Base-by-base conservation (phyloP, 352 stramenopile genomes). In the Pythium insidiosum region DNA sequence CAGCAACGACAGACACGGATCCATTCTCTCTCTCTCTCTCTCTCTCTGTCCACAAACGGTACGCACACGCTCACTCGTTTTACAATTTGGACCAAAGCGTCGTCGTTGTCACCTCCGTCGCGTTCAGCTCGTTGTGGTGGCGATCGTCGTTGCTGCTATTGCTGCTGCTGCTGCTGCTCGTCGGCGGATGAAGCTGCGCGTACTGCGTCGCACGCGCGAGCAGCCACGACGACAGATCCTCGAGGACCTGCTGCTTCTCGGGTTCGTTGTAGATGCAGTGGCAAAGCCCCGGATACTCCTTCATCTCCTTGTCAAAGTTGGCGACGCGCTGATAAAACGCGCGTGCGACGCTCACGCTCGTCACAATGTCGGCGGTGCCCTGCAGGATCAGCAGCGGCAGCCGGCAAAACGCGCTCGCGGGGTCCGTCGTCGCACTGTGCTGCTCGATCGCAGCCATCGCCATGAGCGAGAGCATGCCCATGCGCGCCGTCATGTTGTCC, bases 181-280 rank as follows among this genome's bases (percentile, higher is more conserved):
- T n/a, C n/a, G n/a, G n/a, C n/a, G n/a, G n/a, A n/a, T n/a, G n/a
- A 38, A 54, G 15, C 9, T 36, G 6, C 22, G 47, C 45, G 29
- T 29, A 21, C 19, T 50, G 41, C 7, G 38, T 44, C 24, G 39
- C 37, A 13, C 48, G 53, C 12, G 42, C 26, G 6, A 53, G 7
- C 25, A 66, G 48, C 58, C 73, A 85, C 5, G 58, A 47, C n/a
- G 50, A 53, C 16, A 78, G 34, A 43, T 80, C 62, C 6, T 63
- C 42, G 15, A 83, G 35, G 16, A 85, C 73, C 4, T 71, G 58
- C 16, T 83, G 69, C 16, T 61, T 57, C 56, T 81, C 70, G 1
- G 67, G 67, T 25, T 84, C 73, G 37, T 84, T 62, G 44, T 74
- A 84, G 28, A 86, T 55, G 54, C 68, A 77, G 61, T 86, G 70